Evolutionary conservation across 805 yeast genomes (phyloP).

Genomic region (Suhomyces canberraensis): DNA sequence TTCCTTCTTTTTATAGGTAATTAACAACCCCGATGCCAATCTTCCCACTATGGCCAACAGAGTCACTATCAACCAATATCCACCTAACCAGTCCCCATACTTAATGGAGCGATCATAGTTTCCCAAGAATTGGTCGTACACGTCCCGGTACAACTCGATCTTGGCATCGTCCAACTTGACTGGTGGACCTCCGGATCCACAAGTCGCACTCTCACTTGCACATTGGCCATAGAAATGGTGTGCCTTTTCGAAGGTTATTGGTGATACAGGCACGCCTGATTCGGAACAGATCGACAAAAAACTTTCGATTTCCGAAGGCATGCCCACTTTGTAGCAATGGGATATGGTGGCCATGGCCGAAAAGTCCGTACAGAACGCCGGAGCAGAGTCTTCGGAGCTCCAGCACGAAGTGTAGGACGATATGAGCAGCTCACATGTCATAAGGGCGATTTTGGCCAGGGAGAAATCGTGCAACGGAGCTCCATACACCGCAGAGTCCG

Average conservation of each 20-base stretch:
- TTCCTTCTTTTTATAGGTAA: conserved; percentile 28
- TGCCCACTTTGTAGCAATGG: conserved; percentile 29
- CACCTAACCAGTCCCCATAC: conserved; percentile 24
- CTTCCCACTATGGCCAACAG: conserved; percentile 9
- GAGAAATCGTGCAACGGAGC: conserved; percentile 33
- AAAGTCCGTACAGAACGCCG: conserved; percentile 7
- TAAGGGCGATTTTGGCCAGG: conserved; percentile 25
- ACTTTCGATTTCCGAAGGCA: conserved; percentile 20
- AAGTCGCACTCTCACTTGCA: not conserved
- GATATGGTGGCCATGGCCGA: conserved; percentile 31
- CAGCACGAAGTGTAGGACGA: conserved; percentile 20
- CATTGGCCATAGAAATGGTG: not conserved
- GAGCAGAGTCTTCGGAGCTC: not conserved
- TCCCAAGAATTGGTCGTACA: conserved; percentile 38
- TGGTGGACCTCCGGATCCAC: conserved; percentile 13
- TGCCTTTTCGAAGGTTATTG: conserved; percentile 20
- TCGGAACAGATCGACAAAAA: conserved; percentile 25
- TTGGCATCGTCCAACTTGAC: conserved; percentile 22
- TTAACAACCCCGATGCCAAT: conserved; percentile 14
- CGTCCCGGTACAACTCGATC: conserved; percentile 17
- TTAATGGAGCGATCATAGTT: conserved; percentile 41
- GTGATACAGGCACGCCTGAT: conserved; percentile 19
- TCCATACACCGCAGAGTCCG: conserved; percentile 21
- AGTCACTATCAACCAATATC: conserved; percentile 32
- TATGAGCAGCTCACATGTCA: conserved; percentile 29